Conservation (phyloP, 805 yeast species). For the Metschnikowia henanensis region DNA sequence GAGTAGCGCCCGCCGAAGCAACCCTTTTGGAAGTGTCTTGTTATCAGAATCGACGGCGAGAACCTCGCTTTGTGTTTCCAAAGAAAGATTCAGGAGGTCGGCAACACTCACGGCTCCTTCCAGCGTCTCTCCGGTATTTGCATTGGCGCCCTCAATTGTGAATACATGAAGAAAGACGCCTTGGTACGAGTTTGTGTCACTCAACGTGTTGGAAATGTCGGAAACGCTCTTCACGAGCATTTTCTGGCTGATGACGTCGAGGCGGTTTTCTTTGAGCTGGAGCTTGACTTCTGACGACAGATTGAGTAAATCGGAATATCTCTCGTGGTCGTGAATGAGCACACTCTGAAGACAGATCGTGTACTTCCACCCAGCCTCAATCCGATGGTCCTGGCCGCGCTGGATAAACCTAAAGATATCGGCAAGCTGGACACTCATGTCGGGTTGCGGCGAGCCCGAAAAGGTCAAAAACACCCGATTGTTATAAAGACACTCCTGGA, state of each 20-base stretch:
- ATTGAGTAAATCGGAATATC: constrained; percentile 9
- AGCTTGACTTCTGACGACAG: constrained; percentile 8
- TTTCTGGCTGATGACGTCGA: constrained; percentile 10
- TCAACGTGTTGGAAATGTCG: neutral
- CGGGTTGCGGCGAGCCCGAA: constrained; percentile 15
- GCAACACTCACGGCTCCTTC: neutral
- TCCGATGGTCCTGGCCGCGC: neutral
- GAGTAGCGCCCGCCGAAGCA: neutral
- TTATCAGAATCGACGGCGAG: neutral
- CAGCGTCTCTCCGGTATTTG: neutral
- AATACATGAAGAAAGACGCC: constrained; percentile 3
- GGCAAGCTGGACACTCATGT: neutral
- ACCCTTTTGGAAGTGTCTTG: neutral
- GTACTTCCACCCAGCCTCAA: neutral
- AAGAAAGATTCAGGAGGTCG: constrained; percentile 1
- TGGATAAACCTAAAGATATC: constrained; percentile 2
- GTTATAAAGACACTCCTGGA: constrained; percentile 20
- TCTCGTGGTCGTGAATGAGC: neutral
- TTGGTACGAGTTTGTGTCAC: neutral
- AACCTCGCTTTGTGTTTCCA: neutral
- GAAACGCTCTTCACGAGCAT: constrained; percentile 9
- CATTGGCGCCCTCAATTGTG: constrained; percentile 1
- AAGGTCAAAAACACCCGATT: constrained; percentile 19
- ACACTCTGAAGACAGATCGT: constrained; percentile 4
- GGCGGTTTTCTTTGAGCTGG: neutral